Conservation (phyloP, 1,284 basidiomycete species). For the Cutaneotrichosporon sp. region DNA sequence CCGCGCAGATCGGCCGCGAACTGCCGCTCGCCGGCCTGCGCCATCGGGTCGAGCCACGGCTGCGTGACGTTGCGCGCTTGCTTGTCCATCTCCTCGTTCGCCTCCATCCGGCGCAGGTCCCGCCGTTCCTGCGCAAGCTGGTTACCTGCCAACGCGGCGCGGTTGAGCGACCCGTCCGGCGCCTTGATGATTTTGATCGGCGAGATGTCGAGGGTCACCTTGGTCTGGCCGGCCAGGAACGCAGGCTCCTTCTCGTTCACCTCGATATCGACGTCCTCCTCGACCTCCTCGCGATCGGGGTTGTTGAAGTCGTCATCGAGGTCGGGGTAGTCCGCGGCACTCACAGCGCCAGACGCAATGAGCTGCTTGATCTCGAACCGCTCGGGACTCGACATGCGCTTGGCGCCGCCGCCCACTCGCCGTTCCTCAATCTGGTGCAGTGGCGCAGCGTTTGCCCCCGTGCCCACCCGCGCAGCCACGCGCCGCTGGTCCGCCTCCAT, state of each 20-base stretch:
- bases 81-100: conserved; percentile 88
- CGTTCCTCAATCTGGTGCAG: conserved; percentile 55
- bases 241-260: conserved; percentile 94
- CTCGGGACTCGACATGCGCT: conserved; percentile 91
- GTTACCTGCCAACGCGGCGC: conserved; percentile 89
- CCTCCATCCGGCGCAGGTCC: conserved; percentile 89
- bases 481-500: conserved; percentile 68
- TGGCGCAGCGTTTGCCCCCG: conserved; percentile 52
- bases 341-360: conserved; percentile 88
- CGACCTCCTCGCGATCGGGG: conserved; percentile 74
- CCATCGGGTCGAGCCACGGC: conserved; percentile 98
- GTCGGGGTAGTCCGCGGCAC: conserved; percentile 92
- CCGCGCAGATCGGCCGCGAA: conserved; percentile 94
- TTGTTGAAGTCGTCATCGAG: conserved; percentile 84
- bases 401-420: conserved; percentile 60
- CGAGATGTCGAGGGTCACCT: conserved; percentile 87
- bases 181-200: conserved; percentile 97
- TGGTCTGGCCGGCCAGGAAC: conserved; percentile 94
- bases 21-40: conserved; percentile 72
- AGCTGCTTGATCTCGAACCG: conserved; percentile 99
- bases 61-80: conserved; percentile 88
- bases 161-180: conserved; percentile 88
- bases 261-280: conserved; percentile 96
- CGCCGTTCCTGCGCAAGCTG: conserved; percentile 90
- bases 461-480: conserved; percentile 61